These are phyloP conservation scores for Cyclotella kingstonii DNA, from an alignment of 108 stramenopile genomes.

Conservation along the genomic window DNA sequence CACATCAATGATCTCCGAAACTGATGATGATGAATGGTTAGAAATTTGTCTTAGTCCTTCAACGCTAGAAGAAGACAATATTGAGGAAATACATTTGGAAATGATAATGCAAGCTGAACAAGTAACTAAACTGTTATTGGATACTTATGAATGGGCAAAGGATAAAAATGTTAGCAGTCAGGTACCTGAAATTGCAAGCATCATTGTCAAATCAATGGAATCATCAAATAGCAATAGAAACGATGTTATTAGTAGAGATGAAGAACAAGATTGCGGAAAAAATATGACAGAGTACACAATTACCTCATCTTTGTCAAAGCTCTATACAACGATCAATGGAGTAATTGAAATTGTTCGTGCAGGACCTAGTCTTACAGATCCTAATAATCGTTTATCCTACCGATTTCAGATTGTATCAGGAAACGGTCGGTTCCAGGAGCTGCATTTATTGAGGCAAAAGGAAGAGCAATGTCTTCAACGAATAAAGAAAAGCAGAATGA, in stretches of 20 bases:
- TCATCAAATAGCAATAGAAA: slow-evolving; percentile 1
- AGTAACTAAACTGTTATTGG: slow-evolving; percentile 50
- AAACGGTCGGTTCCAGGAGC: slow-evolving; percentile 49
- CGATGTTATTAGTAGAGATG: slow-evolving; percentile 15
- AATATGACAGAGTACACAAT: not conserved
- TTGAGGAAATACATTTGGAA: slow-evolving; percentile 52
- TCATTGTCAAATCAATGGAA: slow-evolving; percentile 31
- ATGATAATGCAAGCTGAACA: slow-evolving; percentile 74
- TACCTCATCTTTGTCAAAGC: slow-evolving; percentile 1
- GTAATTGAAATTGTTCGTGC: slow-evolving; percentile 51
- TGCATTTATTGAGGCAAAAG: slow-evolving; percentile 44
- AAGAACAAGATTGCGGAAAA: not conserved
- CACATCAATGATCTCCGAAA: slow-evolving; percentile 5
- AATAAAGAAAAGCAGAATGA: slow-evolving; percentile 7
- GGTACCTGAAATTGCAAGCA: slow-evolving; percentile 42
- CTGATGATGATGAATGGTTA: slow-evolving; percentile 84
- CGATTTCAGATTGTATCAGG: slow-evolving; percentile 51
- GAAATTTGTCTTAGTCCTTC: slow-evolving; percentile 15
- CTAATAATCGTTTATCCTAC: slow-evolving; percentile 37
- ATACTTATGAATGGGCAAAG: slow-evolving; percentile 57
- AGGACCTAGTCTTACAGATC: slow-evolving; percentile 15
- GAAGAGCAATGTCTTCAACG: slow-evolving; percentile 33
- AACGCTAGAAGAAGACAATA: slow-evolving; percentile 12
- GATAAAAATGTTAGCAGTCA: slow-evolving; percentile 11
- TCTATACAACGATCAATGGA: slow-evolving; percentile 24